Conservation (phyloP, 805 yeast species). For the Saitoella complicata region DNA sequence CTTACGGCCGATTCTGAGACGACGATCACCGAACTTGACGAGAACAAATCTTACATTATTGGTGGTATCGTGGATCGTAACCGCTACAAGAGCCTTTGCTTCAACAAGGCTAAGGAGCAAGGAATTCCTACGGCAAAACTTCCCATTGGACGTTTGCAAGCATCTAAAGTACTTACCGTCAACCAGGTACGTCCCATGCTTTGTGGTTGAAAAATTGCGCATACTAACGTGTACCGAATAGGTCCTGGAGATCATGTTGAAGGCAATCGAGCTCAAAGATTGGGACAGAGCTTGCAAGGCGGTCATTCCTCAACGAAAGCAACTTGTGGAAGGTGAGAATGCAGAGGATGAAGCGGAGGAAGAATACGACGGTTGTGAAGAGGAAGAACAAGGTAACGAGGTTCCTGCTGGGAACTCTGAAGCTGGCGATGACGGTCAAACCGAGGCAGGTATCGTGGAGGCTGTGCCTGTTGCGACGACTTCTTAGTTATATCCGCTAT, state of each 20-base stretch:
- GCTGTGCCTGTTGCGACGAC: too few species aligned
- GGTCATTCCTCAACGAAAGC: conserved; percentile 73
- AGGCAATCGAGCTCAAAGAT: conserved; percentile 60
- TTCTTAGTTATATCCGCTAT: too few species aligned
- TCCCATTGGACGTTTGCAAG: conserved; percentile 75
- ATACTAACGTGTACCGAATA: too few species aligned
- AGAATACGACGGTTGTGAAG: too few species aligned
- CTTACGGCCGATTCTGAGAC: conserved; percentile 79
- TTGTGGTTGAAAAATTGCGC: too few species aligned
- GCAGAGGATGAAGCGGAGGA: conserved; percentile 1
- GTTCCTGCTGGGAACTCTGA: too few species aligned
- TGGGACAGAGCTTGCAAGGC: conserved; percentile 79
- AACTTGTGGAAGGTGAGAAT: neutral
- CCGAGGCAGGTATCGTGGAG: too few species aligned
- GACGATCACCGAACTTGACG: conserved; percentile 42
- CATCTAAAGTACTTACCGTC: conserved; percentile 76
- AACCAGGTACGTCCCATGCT: conserved; percentile 33
- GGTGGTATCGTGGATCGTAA: conserved; percentile 97
- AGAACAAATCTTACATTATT: conserved; percentile 61
- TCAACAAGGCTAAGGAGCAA: conserved; percentile 58
- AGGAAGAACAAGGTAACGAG: too few species aligned
- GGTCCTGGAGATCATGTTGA: conserved; percentile 72
- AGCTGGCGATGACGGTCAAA: too few species aligned
- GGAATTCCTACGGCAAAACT: conserved; percentile 60
- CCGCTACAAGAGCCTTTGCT: conserved; percentile 47